Base-by-base conservation (phyloP, 306 rosid species). In the Acacia crassicarpa region DNA sequence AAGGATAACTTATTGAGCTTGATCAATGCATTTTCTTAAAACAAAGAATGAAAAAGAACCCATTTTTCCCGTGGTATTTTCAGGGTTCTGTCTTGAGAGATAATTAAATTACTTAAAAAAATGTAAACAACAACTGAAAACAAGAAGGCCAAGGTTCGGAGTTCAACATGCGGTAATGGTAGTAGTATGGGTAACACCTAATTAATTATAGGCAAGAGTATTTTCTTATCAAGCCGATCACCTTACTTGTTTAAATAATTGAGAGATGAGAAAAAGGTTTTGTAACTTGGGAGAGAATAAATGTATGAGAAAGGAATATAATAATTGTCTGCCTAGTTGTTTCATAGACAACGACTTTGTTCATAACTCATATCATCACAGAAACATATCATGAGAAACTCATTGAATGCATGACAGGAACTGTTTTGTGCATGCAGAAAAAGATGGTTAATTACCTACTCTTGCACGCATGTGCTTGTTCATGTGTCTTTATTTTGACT, bases 401-500 rank as follows among this genome's bases (percentile, higher is more conserved):
- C 1, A 27, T 27, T 27, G 27, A 27, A 27, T 27, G 27, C 27
- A 27, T 27, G 27, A 27, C 27, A 27, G 27, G 27, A 27, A 27
- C 1, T 20, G 10, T 32, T 22, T 19, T 32, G 81, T 70, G 82
- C 82, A 66, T 81, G 83, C 80, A 71, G 41, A 49, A 62, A 76
- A 71, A 27, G 27, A n/a, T n/a, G 27, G 27, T n/a, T n/a, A n/a
- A n/a, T 27, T 27, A 27, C 27, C 27, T 27, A 1, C 27, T 27
- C 27, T 27, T 27, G 27, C 27, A 0, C 1, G 27, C 27, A 27
- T 27, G 27, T 27, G 27, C 27, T 27, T 27, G 27, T 27, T 27
- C 27, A 27, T 27, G 27, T 27, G 27, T 27, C 27, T 27, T 27
- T 27, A 27, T 27, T 27, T 27, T 27, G 27, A 27, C 1, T 27